A percentile compares a stretch with the other conserved stretches of the same genome.
phyloP scores from a whole-genome alignment of 306 rosid genomes.

The Neltuma alba region DNA sequence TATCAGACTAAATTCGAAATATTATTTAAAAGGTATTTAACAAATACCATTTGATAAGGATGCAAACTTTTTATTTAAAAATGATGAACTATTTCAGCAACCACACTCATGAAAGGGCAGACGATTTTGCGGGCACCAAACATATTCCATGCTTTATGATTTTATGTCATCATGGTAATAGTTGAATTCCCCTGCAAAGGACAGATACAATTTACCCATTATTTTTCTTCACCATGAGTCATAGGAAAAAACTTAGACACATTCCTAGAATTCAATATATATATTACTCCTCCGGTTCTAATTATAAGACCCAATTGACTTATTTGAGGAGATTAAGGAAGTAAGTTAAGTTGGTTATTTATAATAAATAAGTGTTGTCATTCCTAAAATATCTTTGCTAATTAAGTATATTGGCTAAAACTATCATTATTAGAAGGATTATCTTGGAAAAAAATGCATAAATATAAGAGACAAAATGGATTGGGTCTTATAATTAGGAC shows the following conservation, averaged over 20 bases:
- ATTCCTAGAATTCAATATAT: background rate
- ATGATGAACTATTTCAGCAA: slow-evolving; percentile 26
- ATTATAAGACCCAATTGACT: too few relatives aligned
- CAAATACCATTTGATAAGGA: background rate
- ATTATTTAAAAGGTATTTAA: background rate
- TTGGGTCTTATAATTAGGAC: too few relatives aligned
- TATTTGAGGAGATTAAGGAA: too few relatives aligned
- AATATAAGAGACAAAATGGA: too few relatives aligned
- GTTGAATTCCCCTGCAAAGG: slow-evolving; percentile 11
- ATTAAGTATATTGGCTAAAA: too few relatives aligned
- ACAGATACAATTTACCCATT: background rate
- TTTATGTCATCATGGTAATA: background rate
- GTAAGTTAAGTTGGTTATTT: too few relatives aligned
- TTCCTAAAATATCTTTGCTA: too few relatives aligned
- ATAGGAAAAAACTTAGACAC: background rate
- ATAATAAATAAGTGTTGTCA: too few relatives aligned
- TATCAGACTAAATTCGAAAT: too few relatives aligned
- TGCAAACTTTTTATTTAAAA: background rate
- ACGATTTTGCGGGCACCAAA: slow-evolving; percentile 6
- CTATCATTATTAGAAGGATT: too few relatives aligned
- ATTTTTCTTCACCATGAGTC: background rate
- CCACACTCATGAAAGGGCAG: slow-evolving; percentile 20
- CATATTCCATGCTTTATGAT: background rate
- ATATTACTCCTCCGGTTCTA: too few relatives aligned
- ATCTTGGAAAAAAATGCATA: too few relatives aligned